Evolutionary conservation across 2,329 filamentous ascomycete genomes (phyloP), one percentile per base, ranked within the genome.

Genomic region (Stenocarpella maydis): DNA sequence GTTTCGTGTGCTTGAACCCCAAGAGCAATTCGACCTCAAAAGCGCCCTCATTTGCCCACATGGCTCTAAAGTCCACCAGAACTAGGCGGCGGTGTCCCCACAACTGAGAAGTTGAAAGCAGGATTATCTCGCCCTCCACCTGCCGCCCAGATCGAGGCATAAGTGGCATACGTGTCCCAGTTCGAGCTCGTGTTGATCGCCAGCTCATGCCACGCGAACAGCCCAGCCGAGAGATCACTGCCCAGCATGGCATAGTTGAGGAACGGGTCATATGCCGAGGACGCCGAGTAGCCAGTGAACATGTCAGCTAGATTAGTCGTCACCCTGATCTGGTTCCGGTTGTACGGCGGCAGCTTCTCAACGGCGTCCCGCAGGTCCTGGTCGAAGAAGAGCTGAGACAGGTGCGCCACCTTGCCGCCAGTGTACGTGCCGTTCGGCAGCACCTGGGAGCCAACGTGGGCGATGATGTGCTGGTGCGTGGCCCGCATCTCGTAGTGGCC

Each of bases 261-360:
- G 74, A 87, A 82, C 1, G 86, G 86, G 69, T 86, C 84, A 71
- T 77, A 78, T n/a, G 74, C 73, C 39, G 74, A 53, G 9, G 72
- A 77, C 3, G 77, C 76, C 6, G 75, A 73, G 66, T 77, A 77
- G 15, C 75, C 74, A 12, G 76, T 77, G 67, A 75, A 78, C 65
- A 69, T 52, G 63, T 79, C 78, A 2, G 4, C 58, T 10, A 76
- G 43, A 69, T 79, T 79, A 19, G 72, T 64, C n/a, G 76, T 79
- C 53, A 64, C 43, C 1, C 75, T 65, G 72, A 78, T 78, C 65
- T 65, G 73, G 69, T 83, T 83, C 28, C 75, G 75, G 70, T 73
- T 80, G 69, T 83, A 82, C 0, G 80, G 80, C 9, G 75, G 73
- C 10, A 75, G 76, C 19, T 73, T 73, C 68, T 83, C 80, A 66